Evolutionary conservation across 768 basidiomycete genomes (phyloP).

Genomic region (Termitomyces sp.): DNA sequence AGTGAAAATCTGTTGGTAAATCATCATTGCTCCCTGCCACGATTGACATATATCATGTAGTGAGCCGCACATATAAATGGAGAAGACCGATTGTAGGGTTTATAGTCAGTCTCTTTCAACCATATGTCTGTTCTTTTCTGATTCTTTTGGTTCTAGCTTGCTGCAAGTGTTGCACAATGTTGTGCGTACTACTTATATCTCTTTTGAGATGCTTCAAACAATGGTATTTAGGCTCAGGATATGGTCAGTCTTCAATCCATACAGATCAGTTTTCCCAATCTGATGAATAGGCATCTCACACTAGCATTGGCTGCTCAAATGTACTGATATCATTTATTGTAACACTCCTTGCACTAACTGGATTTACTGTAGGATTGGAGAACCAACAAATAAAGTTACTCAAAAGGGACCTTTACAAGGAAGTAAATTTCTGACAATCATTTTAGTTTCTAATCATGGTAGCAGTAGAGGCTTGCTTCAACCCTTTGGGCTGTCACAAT

Average conservation of each 20-base stretch:
- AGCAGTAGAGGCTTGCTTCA: not conserved
- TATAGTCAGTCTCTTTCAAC: not conserved
- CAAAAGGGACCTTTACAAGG: too few relatives aligned
- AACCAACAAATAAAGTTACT: too few relatives aligned
- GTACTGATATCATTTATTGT: not conserved
- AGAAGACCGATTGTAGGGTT: not conserved
- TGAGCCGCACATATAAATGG: not conserved
- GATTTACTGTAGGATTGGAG: too few relatives aligned
- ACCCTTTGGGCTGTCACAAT: not conserved
- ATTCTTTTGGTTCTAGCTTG: not conserved
- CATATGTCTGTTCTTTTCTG: not conserved
- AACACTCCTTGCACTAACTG: too few relatives aligned
- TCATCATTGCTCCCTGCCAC: not conserved
- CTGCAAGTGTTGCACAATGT: not conserved
- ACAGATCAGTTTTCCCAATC: not conserved
- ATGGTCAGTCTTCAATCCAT: not conserved
- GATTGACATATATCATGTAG: not conserved
- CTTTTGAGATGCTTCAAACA: not conserved
- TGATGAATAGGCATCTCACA: not conserved
- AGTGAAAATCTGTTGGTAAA: not conserved
- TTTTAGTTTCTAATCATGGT: too few relatives aligned
- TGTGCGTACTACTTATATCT: not conserved
- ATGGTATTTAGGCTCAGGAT: not conserved
- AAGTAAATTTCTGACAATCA: too few relatives aligned
- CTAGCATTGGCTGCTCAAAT: not conserved